Conservation (phyloP, 371 early-diverging fungal species). For the Rhizopus sp. region DNA sequence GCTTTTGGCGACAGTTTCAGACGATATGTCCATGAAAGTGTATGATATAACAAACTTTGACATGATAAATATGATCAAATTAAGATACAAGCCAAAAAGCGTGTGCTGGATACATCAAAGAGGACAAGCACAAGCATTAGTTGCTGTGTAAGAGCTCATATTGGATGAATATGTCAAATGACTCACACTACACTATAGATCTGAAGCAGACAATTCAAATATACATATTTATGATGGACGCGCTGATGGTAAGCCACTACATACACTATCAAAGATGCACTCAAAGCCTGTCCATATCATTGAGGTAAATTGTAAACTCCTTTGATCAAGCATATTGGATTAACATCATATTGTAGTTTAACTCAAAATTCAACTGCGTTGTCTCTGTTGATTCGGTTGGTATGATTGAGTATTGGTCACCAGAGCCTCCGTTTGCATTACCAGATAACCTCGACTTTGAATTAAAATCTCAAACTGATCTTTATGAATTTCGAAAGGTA, state of each 20-base stretch:
- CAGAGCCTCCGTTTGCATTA: conserved; percentile 67
- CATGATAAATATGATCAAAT: conserved; percentile 93
- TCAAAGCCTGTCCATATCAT: conserved; percentile 77
- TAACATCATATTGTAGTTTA: conserved; percentile 51
- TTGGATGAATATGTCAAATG: neutral
- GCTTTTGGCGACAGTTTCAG: conserved; percentile 81
- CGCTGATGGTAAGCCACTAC: conserved; percentile 64
- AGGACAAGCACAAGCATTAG: conserved; percentile 79
- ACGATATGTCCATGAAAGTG: conserved; percentile 86
- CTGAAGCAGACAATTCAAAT: conserved; percentile 69
- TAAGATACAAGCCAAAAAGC: conserved; percentile 73
- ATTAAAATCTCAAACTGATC: conserved; percentile 90
- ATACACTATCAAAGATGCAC: conserved; percentile 70
- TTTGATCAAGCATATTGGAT: neutral
- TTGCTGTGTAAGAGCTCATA: conserved; percentile 68
- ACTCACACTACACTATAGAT: conserved; percentile 37
- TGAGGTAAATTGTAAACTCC: conserved; percentile 36
- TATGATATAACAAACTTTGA: conserved; percentile 96
- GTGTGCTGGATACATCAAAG: conserved; percentile 88
- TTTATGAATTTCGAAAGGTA: conserved; percentile 93
- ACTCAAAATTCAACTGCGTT: conserved; percentile 72
- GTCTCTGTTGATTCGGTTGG: conserved; percentile 85
- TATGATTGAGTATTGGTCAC: conserved; percentile 92
- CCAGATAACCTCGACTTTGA: conserved; percentile 71
- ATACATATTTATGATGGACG: conserved; percentile 88